Base-by-base conservation (phyloP, 225 moss, liverwort and hornwort genomes). In the Ulota crispa region DNA sequence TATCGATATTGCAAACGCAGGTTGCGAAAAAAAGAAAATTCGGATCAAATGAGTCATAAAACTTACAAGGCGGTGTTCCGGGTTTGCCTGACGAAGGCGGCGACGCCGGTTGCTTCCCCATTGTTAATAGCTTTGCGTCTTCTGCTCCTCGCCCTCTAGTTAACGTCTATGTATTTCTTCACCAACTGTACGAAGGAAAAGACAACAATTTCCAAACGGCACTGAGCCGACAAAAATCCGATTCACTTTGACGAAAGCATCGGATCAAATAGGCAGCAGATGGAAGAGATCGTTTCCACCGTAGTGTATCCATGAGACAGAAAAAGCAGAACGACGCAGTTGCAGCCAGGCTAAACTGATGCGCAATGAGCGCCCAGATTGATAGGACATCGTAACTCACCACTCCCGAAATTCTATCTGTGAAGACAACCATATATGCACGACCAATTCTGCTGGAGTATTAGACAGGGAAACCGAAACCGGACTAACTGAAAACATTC, bases 31-130 rank as follows among this genome's bases (percentile, higher is more conserved):
- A 43, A 4, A 41, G 39, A 10, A 72, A 26, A 66, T 32, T 68
- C 9, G 43, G 27, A 72, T 66, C 32, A 9, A 68, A 23, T 3
- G 63, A 34, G 52, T 43, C n/a, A 36, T 55, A 3, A 73, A 70
- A 82, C 79, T 72, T 70, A 85, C 88, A 55, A 26, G 65, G 75
- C 41, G 88, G 85, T 20, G 85, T 82, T 62, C 27, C 85, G 1
- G 85, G 82, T 85, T 79, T 80, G 62, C 68, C 63, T 72, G 77
- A 53, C 21, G 82, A 88, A 72, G 88, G 14, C 30, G 77, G 77
- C 63, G 76, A 85, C 61, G 32, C 72, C 28, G 56, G 56, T 61
- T 79, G 78, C 72, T 82, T 88, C 28, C 30, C 76, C 88, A 88
- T 88, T 18, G 23, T 18, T 36, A 43, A 68, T 61, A 26, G 72